Percentiles rank a stretch among this genome's conserved stretches.
Evolutionary conservation across 139 green algal genomes (phyloP).

Genomic region (Chlamydomonas sp.): DNA sequence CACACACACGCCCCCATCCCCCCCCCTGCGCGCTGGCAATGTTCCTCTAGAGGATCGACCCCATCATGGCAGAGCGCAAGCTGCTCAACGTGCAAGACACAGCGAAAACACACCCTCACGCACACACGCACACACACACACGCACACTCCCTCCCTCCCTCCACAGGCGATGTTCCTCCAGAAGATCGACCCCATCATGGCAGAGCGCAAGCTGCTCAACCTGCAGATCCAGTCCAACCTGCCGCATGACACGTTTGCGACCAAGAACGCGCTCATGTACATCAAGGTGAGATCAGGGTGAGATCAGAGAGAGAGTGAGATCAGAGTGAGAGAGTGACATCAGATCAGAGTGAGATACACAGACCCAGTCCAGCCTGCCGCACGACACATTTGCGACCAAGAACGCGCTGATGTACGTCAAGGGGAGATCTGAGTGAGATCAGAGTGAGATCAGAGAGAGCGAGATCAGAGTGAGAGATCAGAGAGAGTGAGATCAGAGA

Average conservation of each 20-base stretch:
- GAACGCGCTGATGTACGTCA: conserved; percentile 54
- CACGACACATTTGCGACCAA: conserved; percentile 55
- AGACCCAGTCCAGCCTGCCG: conserved; percentile 55
- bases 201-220: conserved; percentile 54
- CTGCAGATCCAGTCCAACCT: conserved; percentile 56
- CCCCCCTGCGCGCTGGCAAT: conserved; percentile 12
- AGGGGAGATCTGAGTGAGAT: conserved; percentile 26
- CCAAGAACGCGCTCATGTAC: conserved; percentile 50
- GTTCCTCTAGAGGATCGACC: conserved; percentile 52
- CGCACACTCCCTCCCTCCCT: too few relatives aligned
- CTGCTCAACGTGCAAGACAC: conserved; percentile 52
- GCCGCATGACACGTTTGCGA: conserved; percentile 54
- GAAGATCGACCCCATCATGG: conserved; percentile 47
- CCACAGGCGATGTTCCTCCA: conserved; percentile 49
- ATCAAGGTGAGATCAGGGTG: conserved; percentile 49
- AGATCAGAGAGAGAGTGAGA: too few relatives aligned
- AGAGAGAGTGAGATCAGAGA: too few relatives aligned
- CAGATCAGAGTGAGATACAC: too few relatives aligned
- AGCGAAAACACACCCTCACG: too few relatives aligned
- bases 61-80: conserved; percentile 50
- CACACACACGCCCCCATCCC: too few relatives aligned
- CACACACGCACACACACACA: too few relatives aligned
- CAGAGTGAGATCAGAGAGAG: too few relatives aligned
- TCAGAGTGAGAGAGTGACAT: too few relatives aligned
- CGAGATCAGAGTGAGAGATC: too few relatives aligned